A percentile compares a stretch with the other conserved stretches of the same genome.
Conservation (phyloP, 2,329 filamentous ascomycete genomes). For the Dothideomycetidae sp. region DNA sequence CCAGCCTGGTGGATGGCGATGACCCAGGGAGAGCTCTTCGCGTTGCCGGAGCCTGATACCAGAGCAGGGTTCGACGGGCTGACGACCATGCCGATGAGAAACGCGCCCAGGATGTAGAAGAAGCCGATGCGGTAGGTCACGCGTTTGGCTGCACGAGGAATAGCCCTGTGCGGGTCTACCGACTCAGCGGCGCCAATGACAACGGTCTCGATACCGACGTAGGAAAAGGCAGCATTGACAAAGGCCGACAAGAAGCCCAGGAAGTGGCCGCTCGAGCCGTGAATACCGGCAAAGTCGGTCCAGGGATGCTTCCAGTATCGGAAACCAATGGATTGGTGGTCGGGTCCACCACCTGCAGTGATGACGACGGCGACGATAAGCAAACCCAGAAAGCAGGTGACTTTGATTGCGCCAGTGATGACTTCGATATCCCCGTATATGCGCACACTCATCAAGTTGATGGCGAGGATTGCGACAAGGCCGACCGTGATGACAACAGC, state of each 20-base stretch:
- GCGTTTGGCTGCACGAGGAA: constrained; percentile 39
- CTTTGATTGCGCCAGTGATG: constrained; percentile 20
- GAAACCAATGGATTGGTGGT: constrained; percentile 20
- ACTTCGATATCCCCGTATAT: constrained; percentile 15
- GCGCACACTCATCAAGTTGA: constrained; percentile 16
- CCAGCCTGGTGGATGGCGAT: constrained; percentile 56
- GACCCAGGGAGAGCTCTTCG: constrained; percentile 44
- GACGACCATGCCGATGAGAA: constrained; percentile 47
- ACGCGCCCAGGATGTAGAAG: constrained; percentile 42
- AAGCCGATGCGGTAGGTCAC: constrained; percentile 41
- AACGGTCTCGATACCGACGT: constrained; percentile 39
- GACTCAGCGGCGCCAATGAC: constrained; percentile 42
- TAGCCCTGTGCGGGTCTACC: constrained; percentile 34
- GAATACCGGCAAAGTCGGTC: constrained; percentile 16
- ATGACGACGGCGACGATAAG: constrained; percentile 26
- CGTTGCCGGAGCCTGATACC: constrained; percentile 27
- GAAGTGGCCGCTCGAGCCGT: constrained; percentile 23
- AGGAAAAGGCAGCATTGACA: constrained; percentile 33
- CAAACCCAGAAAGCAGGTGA: constrained; percentile 25
- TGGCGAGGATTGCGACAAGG: constrained; percentile 13
- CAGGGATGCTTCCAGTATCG: constrained; percentile 17
- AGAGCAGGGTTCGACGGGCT: constrained; percentile 38
- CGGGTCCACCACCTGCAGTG: constrained; percentile 27
- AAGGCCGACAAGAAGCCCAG: constrained; percentile 19
- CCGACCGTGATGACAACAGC: constrained; percentile 16